A percentile compares a stretch with the other conserved stretches of the same genome.
phyloP scores from a whole-genome alignment of 768 basidiomycete genomes.

The Lactarius sp. region DNA sequence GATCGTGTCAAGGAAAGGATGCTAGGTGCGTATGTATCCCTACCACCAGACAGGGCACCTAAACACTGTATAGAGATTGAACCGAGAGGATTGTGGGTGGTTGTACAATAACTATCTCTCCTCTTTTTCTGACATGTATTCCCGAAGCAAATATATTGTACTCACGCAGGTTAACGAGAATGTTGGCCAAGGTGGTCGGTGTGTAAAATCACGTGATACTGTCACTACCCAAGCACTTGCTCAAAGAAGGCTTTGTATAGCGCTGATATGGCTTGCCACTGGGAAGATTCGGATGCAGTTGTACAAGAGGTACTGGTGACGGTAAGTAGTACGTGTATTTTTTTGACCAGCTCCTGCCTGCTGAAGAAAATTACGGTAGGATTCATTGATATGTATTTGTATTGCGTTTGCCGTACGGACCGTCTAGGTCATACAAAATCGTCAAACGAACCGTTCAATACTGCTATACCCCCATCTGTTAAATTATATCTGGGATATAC shows the following conservation, averaged over 20 bases:
- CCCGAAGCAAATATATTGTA: conserved; percentile 76
- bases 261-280: conserved; percentile 79
- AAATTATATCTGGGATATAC: conserved; percentile 17
- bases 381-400: conserved; percentile 63
- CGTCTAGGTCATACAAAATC: conserved; percentile 26
- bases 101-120: not conserved
- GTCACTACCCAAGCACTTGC: not conserved
- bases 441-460: conserved; percentile 3
- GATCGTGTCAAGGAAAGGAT: conserved; percentile 83
- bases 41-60: conserved; percentile 13
- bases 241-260: conserved; percentile 35
- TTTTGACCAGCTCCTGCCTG: conserved; percentile 9
- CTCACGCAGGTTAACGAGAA: conserved; percentile 84
- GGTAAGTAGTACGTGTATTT: conserved; percentile 42
- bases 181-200: conserved; percentile 81
- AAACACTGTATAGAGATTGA: conserved; percentile 51
- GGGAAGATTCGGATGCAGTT: conserved; percentile 80
- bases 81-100: conserved; percentile 63
- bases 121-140: conserved; percentile 16
- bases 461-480: conserved; percentile 21
- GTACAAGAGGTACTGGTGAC: conserved; percentile 76
- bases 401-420: conserved; percentile 58
- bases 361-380: conserved; percentile 40
- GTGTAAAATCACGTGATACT: conserved; percentile 28
- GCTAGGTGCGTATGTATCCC: conserved; percentile 40